Percentiles rank a stretch among this genome's conserved stretches.
phyloP scores from a whole-genome alignment of 2,329 filamentous ascomycete genomes.

The Nannizziopsis arthrosporioides region DNA sequence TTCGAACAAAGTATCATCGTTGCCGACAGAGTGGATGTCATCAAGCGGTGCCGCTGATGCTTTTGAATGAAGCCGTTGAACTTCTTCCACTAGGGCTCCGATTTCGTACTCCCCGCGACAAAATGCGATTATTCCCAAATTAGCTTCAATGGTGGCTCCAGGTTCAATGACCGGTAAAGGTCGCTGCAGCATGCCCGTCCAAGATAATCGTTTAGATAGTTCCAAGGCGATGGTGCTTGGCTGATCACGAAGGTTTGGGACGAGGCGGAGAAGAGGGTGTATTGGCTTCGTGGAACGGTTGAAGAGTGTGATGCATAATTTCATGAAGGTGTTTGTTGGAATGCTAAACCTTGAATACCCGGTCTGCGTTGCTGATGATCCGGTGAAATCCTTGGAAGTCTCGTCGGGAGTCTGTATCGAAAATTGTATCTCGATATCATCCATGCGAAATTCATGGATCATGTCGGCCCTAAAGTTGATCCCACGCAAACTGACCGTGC shows the following conservation, averaged over 20 bases:
- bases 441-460: constrained; percentile 70
- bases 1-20: background rate
- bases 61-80: constrained; percentile 38
- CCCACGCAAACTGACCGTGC: constrained; percentile 63
- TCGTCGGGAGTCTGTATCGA: constrained; percentile 25
- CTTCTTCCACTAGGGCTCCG: constrained; percentile 69
- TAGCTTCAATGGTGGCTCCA: constrained; percentile 48
- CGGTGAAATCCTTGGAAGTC: constrained; percentile 9
- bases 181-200: constrained; percentile 75
- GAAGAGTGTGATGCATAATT: constrained; percentile 56
- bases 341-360: constrained; percentile 39
- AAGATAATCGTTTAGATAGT: constrained; percentile 67
- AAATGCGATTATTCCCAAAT: constrained; percentile 60
- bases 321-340: constrained; percentile 53
- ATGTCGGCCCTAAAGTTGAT: constrained; percentile 64
- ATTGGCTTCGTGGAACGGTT: constrained; percentile 62
- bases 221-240: constrained; percentile 63
- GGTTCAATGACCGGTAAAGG: constrained; percentile 52
- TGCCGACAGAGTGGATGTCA: constrained; percentile 15
- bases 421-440: constrained; percentile 60
- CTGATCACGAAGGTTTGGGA: constrained; percentile 65
- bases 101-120: constrained; percentile 76
- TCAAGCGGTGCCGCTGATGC: constrained; percentile 10
- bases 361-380: constrained; percentile 26
- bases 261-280: constrained; percentile 59